Base-by-base conservation (phyloP, 2,329 filamentous ascomycete species). In the Raffaelea arxii region DNA sequence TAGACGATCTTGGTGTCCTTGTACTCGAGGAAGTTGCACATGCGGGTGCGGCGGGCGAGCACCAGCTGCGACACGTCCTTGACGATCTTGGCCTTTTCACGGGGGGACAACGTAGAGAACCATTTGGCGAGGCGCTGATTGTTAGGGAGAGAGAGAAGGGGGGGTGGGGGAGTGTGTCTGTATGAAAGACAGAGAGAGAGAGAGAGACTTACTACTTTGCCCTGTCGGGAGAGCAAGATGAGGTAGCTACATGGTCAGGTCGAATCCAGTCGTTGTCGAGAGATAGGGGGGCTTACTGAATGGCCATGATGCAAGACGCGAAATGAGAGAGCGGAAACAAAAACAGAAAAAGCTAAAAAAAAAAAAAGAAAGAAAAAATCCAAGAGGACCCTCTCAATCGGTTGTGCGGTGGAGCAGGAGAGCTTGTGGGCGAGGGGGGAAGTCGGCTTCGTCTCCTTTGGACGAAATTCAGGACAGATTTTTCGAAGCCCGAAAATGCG, bases 11-110 rank as follows among this genome's bases (percentile, higher is more conserved):
- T 98, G 58, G 86, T 94, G 69, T 98, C 91, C 81, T 98, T 98
- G 69, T 98, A 98, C 65, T 98, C 92, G 51, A 98, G 79, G 68
- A 98, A 98, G 70, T 98, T 98, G 79, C 92, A 98, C 92, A 98
- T 98, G 65, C 92, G 88, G 50, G 92, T 97, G 61, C 92, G 81
- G 57, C 92, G 81, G 53, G 92, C 92, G 56, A 98, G 82, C 57
- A 98, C 92, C 43, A 97, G 85, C 69, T 97, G 92, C 51, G 92
- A 89, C 60, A 98, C 92, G 75, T 98, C 92, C 70, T 98, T 98
- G 77, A 98, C 91, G 64, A 98, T 97, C 77, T 98, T 98, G 69
- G 91, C 92, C 74, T 98, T 98, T 63, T 98, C 92, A 69, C 85
- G 96, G 53, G 92, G 92, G 30, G 91, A 95, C 53, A 98, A 78